Evolutionary conservation across 2,329 filamentous ascomycete species (phyloP), one percentile per base, ranked within the genome.

Genomic region (Ophiostoma angusticollis): DNA sequence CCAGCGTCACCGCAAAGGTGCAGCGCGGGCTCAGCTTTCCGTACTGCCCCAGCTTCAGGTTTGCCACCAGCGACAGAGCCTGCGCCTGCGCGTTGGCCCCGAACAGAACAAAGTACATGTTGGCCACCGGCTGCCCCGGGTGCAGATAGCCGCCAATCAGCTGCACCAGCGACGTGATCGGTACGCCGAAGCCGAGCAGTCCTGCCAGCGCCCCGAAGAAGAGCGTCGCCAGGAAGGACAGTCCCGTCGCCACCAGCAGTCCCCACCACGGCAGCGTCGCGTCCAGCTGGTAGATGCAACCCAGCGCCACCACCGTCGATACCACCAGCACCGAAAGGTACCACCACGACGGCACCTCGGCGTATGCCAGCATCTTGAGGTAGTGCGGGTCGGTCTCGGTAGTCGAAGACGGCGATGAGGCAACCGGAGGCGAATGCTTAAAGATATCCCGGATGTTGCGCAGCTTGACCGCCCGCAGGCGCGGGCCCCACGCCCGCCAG

Each of bases 71-170:
- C 12, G 53, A 47, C 23, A 54, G 47, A 11, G 53, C 58, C 42
- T 61, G 58, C 9, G 47, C 44, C 21, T 57, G 52, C 5, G 47
- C 49, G 40, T 59, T 58, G 46, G 46, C 54, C 3, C 55, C 54
- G 33, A 55, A 59, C 12, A 55, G 52, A 17, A 54, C 59, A 49
- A 67, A 67, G 47, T 64, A 64, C 53, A 66, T 59, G 42, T 65
- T 65, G 13, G 60, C 40, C 5, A 65, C 45, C 2, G 56, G 61
- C 27, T 50, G 52, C 2, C 57, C 53, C 0, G 58, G 65, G 37
- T 61, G 57, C 40, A 71, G 52, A 24, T 68, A 64, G 16, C 64
- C 67, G 4, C 58, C 66, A n/a, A 71, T 49, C 58, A 68, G 64
- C 47, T 70, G 65, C 11, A 60, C 56, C 33, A 58, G 39, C 23